Percentiles rank a stretch among this genome's conserved stretches.
Evolutionary conservation across 2,329 filamentous ascomycete species (phyloP).

Genomic region (Amylocarpus encephaloides): DNA sequence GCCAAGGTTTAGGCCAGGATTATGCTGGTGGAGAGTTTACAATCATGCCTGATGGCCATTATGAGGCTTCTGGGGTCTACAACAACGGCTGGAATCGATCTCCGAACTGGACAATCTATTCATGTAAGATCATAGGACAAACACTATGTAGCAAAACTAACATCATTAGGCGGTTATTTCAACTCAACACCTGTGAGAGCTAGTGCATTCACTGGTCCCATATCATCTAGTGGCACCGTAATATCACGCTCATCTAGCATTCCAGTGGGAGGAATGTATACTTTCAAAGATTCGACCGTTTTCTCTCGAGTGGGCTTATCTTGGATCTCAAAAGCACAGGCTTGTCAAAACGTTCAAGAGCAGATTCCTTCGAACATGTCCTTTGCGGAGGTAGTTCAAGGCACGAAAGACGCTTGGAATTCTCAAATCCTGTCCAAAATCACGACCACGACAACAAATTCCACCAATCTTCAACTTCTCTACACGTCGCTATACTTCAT

Average conservation of each 20-base stretch:
- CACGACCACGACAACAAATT: conserved; percentile 50
- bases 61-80: conserved; percentile 55
- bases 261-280: conserved; percentile 42
- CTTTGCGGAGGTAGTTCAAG: conserved; percentile 34
- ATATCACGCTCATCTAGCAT: conserved; percentile 34
- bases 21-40: conserved; percentile 55
- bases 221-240: conserved; percentile 27
- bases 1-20: conserved; percentile 53
- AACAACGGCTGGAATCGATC: conserved; percentile 62
- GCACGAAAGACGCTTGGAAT: conserved; percentile 52
- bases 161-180: conserved; percentile 22
- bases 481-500: conserved; percentile 60
- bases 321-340: conserved; percentile 42
- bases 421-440: conserved; percentile 55
- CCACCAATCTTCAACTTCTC: conserved; percentile 50
- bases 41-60: conserved; percentile 45
- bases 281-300: conserved; percentile 37
- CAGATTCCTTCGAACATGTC: conserved; percentile 40
- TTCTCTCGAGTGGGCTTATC: conserved; percentile 46
- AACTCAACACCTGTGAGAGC: conserved; percentile 17
- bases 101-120: conserved; percentile 56
- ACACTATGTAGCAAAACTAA: conserved; percentile 12
- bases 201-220: conserved; percentile 25
- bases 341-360: conserved; percentile 41
- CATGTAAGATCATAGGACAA: conserved; percentile 40